phyloP scores from a whole-genome alignment of 2,329 filamentous ascomycete species.

The Epichloe aotearoae region DNA sequence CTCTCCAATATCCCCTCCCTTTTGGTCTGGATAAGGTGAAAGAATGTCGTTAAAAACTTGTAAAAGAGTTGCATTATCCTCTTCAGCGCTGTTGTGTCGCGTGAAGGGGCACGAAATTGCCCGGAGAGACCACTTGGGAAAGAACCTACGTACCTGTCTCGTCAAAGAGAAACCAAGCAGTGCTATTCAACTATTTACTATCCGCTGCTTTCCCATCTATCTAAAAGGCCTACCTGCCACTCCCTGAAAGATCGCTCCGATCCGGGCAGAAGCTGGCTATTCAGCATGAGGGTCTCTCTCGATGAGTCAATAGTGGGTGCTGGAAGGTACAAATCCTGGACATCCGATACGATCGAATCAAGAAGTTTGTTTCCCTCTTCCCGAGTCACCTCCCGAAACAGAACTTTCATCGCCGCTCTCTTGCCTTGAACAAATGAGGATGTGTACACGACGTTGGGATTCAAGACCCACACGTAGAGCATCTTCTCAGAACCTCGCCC shows the following conservation, averaged over 20 bases:
- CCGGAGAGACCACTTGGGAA: not conserved
- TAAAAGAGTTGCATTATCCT: slow-evolving; percentile 41
- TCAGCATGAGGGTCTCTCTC: slow-evolving; percentile 28
- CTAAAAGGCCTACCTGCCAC: slow-evolving; percentile 55
- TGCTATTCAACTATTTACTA: not conserved
- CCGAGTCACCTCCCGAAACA: slow-evolving; percentile 32
- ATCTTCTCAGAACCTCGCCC: slow-evolving; percentile 9
- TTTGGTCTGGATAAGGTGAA: slow-evolving; percentile 44
- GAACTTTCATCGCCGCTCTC: slow-evolving; percentile 35
- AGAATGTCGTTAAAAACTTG: slow-evolving; percentile 62
- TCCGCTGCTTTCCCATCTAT: slow-evolving; percentile 19
- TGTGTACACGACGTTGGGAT: slow-evolving; percentile 39
- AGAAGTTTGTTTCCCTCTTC: slow-evolving; percentile 34
- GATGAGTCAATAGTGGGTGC: slow-evolving; percentile 33
- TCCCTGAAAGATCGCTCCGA: slow-evolving; percentile 44
- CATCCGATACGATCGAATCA: slow-evolving; percentile 37
- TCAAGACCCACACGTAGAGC: slow-evolving; percentile 43
- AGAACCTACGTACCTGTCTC: too few species aligned
- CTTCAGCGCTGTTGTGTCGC: slow-evolving; percentile 16
- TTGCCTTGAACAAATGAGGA: slow-evolving; percentile 22
- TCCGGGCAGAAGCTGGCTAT: slow-evolving; percentile 38
- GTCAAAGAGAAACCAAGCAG: too few species aligned
- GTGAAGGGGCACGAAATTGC: not conserved
- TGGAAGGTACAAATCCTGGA: slow-evolving; percentile 47
- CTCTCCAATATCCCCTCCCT: slow-evolving; percentile 4